Conservation (phyloP, 2,329 filamentous ascomycete genomes). For the Hymenoscyphus albidus region DNA sequence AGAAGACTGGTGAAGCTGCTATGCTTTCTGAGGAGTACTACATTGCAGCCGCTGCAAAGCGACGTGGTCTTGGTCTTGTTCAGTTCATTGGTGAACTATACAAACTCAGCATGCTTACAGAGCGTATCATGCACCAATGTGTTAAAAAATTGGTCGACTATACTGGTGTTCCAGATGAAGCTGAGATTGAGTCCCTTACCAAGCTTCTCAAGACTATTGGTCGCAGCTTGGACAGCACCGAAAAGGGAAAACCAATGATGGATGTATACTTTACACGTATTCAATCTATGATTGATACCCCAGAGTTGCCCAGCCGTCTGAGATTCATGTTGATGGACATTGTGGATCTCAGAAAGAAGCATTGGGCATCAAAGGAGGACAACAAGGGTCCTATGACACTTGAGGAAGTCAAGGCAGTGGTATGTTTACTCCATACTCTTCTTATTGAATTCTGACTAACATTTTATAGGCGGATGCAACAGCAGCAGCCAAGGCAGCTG, state of each 20-base stretch:
- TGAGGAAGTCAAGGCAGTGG: conserved; percentile 80
- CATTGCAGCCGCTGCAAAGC: conserved; percentile 85
- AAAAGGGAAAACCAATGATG: conserved; percentile 83
- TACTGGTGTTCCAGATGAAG: conserved; percentile 87
- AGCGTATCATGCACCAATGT: conserved; percentile 99
- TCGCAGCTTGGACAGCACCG: conserved; percentile 75
- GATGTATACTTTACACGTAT: conserved; percentile 92
- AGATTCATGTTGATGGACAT: conserved; percentile 97
- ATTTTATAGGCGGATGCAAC: conserved; percentile 60
- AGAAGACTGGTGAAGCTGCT: conserved; percentile 64
- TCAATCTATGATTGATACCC: conserved; percentile 72
- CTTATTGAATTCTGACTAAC: conserved; percentile 28
- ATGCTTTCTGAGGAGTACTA: conserved; percentile 98
- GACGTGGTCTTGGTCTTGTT: conserved; percentile 93
- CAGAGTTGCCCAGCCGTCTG: conserved; percentile 79
- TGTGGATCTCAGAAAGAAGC: conserved; percentile 71
- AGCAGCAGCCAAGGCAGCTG: conserved; percentile 76
- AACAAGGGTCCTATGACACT: conserved; percentile 98
- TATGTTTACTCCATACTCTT: conserved; percentile 37
- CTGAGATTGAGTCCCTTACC: conserved; percentile 91
- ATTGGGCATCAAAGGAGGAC: conserved; percentile 82
- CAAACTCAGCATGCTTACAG: conserved; percentile 97
- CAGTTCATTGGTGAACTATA: conserved; percentile 99
- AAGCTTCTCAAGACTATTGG: conserved; percentile 92
- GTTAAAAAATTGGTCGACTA: conserved; percentile 96